A percentile compares a stretch with the other conserved stretches of the same genome.
phyloP scores from a whole-genome alignment of 495 filamentous ascomycete genomes.

The Penicillium dipodomyicola region DNA sequence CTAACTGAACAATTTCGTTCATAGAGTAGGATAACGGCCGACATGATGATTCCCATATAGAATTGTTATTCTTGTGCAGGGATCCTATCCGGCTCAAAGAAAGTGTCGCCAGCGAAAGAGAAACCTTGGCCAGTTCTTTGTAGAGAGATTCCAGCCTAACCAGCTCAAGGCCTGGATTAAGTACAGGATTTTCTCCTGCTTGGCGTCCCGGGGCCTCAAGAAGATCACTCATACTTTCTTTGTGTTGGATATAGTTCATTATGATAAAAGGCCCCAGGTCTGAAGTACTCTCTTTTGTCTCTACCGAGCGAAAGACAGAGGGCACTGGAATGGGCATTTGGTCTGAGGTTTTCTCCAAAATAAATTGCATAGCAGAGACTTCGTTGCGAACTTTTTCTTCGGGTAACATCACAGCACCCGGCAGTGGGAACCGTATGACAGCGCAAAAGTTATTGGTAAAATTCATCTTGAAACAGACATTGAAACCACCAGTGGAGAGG shows the following conservation, averaged over 20 bases:
- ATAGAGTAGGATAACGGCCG: too few relatives aligned
- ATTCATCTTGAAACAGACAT: too few relatives aligned
- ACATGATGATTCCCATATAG: too few relatives aligned
- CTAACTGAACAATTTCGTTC: too few relatives aligned
- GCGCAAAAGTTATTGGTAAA: not conserved
- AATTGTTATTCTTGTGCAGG: not conserved
- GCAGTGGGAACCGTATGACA: too few relatives aligned
- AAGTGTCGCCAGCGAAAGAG: conserved; percentile 37
- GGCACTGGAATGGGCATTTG: conserved; percentile 32
- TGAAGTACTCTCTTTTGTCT: conserved; percentile 15
- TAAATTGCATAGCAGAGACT: conserved; percentile 42
- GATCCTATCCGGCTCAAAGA: conserved; percentile 38
- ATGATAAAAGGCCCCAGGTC: conserved; percentile 42
- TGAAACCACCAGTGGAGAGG: too few relatives aligned
- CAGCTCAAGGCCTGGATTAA: conserved; percentile 32
- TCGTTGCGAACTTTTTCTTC: conserved; percentile 42
- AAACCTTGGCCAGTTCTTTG: conserved; percentile 31
- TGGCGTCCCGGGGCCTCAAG: conserved; percentile 27
- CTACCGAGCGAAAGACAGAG: conserved; percentile 34
- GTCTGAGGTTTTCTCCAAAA: conserved; percentile 33
- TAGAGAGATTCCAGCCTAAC: conserved; percentile 31
- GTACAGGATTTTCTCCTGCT: conserved; percentile 13
- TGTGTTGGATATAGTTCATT: conserved; percentile 37
- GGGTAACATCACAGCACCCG: too few relatives aligned
- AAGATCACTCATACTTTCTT: conserved; percentile 26